These are phyloP conservation scores for Solanum peruvianum DNA, from an alignment of 257 asterid genomes.

Conservation along the genomic window DNA sequence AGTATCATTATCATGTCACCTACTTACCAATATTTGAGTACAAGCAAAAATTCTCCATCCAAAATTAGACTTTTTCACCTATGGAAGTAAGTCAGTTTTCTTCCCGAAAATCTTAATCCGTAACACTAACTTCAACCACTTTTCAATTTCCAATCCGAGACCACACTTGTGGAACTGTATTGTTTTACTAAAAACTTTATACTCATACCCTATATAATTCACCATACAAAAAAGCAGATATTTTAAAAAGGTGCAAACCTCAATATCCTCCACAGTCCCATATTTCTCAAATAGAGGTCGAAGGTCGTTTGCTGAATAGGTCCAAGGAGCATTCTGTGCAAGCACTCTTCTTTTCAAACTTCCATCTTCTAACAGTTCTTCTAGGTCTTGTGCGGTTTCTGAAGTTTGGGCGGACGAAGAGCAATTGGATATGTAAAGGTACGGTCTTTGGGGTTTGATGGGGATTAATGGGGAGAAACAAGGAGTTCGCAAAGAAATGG, in stretches of 20 bases:
- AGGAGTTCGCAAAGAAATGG: background rate
- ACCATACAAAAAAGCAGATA: background rate
- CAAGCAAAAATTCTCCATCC: background rate
- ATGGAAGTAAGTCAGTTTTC: background rate
- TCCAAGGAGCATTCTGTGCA: constrained; percentile 86
- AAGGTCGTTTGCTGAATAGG: constrained; percentile 45
- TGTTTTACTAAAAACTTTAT: background rate
- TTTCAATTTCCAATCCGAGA: background rate
- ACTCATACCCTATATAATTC: background rate
- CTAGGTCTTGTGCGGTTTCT: background rate
- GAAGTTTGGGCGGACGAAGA: constrained; percentile 3
- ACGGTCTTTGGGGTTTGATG: constrained; percentile 15
- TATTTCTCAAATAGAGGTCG: constrained; percentile 60
- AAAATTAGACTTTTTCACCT: background rate
- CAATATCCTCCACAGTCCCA: constrained; percentile 64
- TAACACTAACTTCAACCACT: background rate
- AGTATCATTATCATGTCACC: background rate
- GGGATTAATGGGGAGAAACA: constrained; percentile 10
- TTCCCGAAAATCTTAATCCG: background rate
- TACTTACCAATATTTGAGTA: background rate
- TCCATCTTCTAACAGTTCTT: constrained; percentile 20
- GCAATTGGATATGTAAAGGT: constrained; percentile 15
- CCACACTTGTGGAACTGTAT: background rate
- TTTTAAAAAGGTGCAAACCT: constrained; percentile 25
- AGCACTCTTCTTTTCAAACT: constrained; percentile 43